phyloP scores from a whole-genome alignment of 495 filamentous ascomycete genomes.

The Annulohypoxylon stygium region DNA sequence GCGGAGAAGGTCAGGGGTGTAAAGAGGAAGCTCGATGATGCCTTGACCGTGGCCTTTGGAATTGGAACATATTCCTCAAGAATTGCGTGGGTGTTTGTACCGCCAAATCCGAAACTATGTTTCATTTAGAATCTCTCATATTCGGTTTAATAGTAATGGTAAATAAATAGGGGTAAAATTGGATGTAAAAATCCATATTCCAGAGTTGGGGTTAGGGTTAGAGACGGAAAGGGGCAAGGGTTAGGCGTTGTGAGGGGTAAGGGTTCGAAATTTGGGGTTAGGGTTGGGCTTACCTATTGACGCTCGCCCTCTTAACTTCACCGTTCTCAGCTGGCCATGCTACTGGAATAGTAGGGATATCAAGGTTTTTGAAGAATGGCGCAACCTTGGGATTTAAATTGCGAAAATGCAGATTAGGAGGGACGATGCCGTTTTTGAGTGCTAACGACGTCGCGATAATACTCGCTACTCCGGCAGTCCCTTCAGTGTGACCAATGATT shows the following conservation, averaged over 20 bases:
- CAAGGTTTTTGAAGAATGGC: neutral
- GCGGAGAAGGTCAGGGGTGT: constrained; percentile 5
- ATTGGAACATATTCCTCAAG: constrained; percentile 2
- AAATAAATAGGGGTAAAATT: neutral
- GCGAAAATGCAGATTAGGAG: neutral
- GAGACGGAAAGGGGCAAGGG: neutral
- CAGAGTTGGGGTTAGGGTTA: neutral
- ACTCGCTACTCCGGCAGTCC: neutral
- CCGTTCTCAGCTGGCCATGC: neutral
- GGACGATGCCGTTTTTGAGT: constrained; percentile 4
- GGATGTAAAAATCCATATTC: neutral
- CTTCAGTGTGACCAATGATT: neutral
- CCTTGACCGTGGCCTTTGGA: neutral
- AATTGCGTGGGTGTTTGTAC: constrained; percentile 2
- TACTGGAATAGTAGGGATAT: neutral
- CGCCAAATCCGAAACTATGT: neutral
- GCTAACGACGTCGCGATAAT: constrained; percentile 1
- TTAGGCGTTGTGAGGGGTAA: neutral
- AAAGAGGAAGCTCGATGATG: neutral
- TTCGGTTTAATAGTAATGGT: neutral
- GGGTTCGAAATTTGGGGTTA: neutral
- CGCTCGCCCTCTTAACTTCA: neutral
- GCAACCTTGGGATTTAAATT: neutral
- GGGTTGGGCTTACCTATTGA: neutral
- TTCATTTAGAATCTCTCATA: neutral